Percentiles rank a stretch among this genome's conserved stretches.
phyloP scores from a whole-genome alignment of 257 asterid genomes.

The Mentha longifolia region DNA sequence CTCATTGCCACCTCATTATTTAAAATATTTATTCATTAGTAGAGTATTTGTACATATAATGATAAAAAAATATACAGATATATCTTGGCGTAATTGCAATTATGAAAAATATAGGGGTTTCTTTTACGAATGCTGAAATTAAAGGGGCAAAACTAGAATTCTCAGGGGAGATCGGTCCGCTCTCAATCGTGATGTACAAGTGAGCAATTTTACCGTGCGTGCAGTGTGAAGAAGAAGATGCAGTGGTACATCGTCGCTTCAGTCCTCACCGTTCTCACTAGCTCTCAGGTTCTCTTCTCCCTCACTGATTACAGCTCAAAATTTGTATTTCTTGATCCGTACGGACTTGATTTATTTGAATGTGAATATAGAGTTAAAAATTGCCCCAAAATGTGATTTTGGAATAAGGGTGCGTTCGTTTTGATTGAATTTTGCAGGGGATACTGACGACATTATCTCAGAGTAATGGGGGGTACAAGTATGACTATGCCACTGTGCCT shows the following conservation, averaged over 20 bases:
- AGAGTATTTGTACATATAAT: no score
- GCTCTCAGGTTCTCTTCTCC: constrained; percentile 80
- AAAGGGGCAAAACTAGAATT: constrained; percentile 26
- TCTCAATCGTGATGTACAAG: constrained; percentile 25
- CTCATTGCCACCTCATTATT: no score
- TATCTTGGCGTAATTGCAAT: constrained; percentile 18
- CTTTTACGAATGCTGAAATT: constrained; percentile 26
- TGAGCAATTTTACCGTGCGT: constrained; percentile 23
- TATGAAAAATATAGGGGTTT: constrained; percentile 17
- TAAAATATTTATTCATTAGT: no score
- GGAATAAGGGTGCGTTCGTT: constrained; percentile 11
- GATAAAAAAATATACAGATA: no score
- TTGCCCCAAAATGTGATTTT: constrained; percentile 13
- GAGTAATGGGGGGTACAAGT: constrained; percentile 80
- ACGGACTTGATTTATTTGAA: constrained; percentile 1
- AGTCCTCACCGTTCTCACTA: constrained; percentile 85
- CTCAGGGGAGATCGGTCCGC: constrained; percentile 27
- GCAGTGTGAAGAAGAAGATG: constrained; percentile 49
- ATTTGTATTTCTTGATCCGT: constrained; percentile 31
- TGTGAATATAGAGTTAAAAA: neutral
- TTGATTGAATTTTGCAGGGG: constrained; percentile 61
- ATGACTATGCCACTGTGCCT: constrained; percentile 96
- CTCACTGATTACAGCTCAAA: constrained; percentile 13
- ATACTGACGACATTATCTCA: constrained; percentile 91
- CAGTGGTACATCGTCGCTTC: constrained; percentile 97